A percentile compares a stretch with the other conserved stretches of the same genome.
Evolutionary conservation across 768 basidiomycete genomes (phyloP).

Genomic region (Albatrellus ellisii): DNA sequence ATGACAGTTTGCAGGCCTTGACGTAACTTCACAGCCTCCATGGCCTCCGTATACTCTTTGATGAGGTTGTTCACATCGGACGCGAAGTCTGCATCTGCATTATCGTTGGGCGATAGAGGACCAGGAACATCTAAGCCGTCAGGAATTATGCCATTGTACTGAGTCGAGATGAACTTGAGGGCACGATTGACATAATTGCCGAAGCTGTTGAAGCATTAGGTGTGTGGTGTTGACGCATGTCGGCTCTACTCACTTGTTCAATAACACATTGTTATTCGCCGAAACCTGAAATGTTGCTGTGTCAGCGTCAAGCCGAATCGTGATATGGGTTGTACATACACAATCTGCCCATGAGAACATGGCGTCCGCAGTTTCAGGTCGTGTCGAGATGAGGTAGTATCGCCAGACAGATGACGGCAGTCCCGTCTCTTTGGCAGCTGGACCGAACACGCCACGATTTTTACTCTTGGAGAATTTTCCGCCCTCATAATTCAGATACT

Average conservation of each 20-base stretch:
- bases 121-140: conserved; percentile 63
- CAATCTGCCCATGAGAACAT: conserved; percentile 97
- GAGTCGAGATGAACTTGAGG: conserved; percentile 84
- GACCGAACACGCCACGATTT: conserved; percentile 94
- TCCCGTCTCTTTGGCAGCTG: conserved; percentile 85
- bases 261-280: conserved; percentile 83
- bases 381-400: conserved; percentile 84
- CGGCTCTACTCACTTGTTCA: conserved; percentile 74
- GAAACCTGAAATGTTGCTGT: conserved; percentile 40
- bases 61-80: conserved; percentile 67
- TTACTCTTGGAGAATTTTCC: conserved; percentile 98
- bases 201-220: conserved; percentile 37
- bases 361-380: conserved; percentile 89
- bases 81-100: conserved; percentile 63
- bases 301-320: background rate
- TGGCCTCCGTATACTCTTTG: conserved; percentile 67
- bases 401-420: conserved; percentile 93
- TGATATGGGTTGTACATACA: conserved; percentile 30
- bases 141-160: conserved; percentile 70
- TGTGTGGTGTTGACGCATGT: background rate
- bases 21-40: conserved; percentile 89
- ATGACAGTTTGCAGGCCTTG: conserved; percentile 81
- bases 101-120: conserved; percentile 53
- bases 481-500: conserved; percentile 96
- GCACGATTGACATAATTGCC: conserved; percentile 96